A percentile compares a stretch with the other conserved stretches of the same genome.
Conservation (phyloP, 805 yeast species). For the Lipomyces mesembrius region DNA sequence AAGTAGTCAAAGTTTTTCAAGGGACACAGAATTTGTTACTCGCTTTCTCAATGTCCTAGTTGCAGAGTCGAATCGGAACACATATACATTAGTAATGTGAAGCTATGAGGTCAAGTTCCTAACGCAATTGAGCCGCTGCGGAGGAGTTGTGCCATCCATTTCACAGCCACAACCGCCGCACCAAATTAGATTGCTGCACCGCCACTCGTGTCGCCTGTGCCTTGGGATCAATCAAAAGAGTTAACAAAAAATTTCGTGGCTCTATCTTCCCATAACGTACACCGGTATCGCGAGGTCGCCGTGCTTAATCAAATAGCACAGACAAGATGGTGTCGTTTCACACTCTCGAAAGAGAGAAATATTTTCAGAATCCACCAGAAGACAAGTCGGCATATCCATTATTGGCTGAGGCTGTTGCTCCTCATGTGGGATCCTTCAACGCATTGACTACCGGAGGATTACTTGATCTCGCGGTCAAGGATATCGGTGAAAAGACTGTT, state of each 20-base stretch:
- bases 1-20: too few species aligned
- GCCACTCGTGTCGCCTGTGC: not conserved
- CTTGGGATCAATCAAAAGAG: not conserved
- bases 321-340: slow-evolving; percentile 53
- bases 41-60: not conserved
- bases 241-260: not conserved
- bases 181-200: not conserved
- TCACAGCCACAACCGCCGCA: not conserved
- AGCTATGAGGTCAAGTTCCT: too few species aligned
- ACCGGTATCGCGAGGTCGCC: not conserved
- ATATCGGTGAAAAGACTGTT: slow-evolving; percentile 82
- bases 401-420: slow-evolving; percentile 85
- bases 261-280: not conserved
- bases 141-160: too few species aligned
- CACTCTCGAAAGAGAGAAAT: slow-evolving; percentile 84
- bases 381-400: slow-evolving; percentile 82
- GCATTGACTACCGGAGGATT: slow-evolving; percentile 93
- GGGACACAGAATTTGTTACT: too few species aligned
- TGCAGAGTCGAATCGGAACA: not conserved
- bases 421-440: slow-evolving; percentile 95
- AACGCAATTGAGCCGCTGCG: too few species aligned
- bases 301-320: not conserved
- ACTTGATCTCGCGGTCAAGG: slow-evolving; percentile 80
- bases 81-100: not conserved
- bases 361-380: slow-evolving; percentile 87